phyloP scores from a whole-genome alignment of 805 yeast species.

The Komagataella ulmi region DNA sequence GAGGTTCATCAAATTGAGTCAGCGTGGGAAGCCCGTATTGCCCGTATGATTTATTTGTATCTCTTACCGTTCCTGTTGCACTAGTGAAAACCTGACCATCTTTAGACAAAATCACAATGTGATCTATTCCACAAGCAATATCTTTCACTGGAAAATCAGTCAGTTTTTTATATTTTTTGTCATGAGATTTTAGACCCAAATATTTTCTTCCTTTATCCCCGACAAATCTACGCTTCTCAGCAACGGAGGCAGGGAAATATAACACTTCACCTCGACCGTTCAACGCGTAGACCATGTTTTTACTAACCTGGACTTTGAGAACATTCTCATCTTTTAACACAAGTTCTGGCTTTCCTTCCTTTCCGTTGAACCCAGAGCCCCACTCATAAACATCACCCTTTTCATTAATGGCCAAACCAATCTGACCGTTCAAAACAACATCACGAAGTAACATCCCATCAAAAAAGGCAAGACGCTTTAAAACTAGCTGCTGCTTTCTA shows the following conservation, averaged over 20 bases:
- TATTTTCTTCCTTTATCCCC: neutral
- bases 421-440: slow-evolving; percentile 34
- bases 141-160: slow-evolving; percentile 17
- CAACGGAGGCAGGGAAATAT: slow-evolving; percentile 17
- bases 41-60: slow-evolving; percentile 36
- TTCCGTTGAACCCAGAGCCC: slow-evolving; percentile 29
- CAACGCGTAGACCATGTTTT: slow-evolving; percentile 37
- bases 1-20: slow-evolving; percentile 51
- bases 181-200: neutral
- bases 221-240: neutral
- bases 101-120: slow-evolving; percentile 49
- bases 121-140: slow-evolving; percentile 48
- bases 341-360: slow-evolving; percentile 15
- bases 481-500: slow-evolving; percentile 28
- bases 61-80: slow-evolving; percentile 34
- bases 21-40: slow-evolving; percentile 73
- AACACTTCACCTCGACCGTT: slow-evolving; percentile 31
- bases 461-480: slow-evolving; percentile 49
- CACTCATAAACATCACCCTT: slow-evolving; percentile 69
- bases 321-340: slow-evolving; percentile 36
- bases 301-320: slow-evolving; percentile 31
- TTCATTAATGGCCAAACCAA: slow-evolving; percentile 46
- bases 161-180: slow-evolving; percentile 5
- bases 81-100: slow-evolving; percentile 50
- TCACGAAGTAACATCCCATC: slow-evolving; percentile 46